Evolutionary conservation across 768 basidiomycete genomes (phyloP).

Genomic region (Pleurotus sapidus): DNA sequence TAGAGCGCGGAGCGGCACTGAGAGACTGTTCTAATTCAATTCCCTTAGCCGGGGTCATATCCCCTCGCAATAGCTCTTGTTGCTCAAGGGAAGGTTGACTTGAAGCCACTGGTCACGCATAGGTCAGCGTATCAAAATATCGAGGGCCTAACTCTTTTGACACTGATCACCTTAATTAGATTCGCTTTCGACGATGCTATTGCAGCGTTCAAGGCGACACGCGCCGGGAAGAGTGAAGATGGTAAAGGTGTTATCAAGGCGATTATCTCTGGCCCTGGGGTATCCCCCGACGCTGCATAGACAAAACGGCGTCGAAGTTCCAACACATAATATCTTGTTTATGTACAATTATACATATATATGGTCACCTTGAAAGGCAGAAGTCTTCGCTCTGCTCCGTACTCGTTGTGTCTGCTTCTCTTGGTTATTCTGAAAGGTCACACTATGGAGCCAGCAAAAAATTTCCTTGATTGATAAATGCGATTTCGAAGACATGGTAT

Average conservation of each 20-base stretch:
- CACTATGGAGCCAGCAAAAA: no score
- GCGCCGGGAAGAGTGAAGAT: constrained; percentile 76
- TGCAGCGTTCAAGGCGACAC: constrained; percentile 80
- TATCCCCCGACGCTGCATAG: constrained; percentile 34
- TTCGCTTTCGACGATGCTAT: constrained; percentile 77
- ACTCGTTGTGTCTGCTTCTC: no score
- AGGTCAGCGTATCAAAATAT: constrained; percentile 41
- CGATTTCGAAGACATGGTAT: background rate
- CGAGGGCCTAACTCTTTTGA: background rate
- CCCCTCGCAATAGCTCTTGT: constrained; percentile 82
- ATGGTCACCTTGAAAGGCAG: background rate
- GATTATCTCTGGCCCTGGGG: constrained; percentile 81
- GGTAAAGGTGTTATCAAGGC: constrained; percentile 89
- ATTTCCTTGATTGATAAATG: background rate
- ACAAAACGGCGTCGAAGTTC: no score
- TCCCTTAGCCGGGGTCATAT: constrained; percentile 74
- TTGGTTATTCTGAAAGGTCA: no score
- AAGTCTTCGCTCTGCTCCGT: no score
- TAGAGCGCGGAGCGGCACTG: background rate
- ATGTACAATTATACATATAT: constrained; percentile 9
- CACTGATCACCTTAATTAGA: constrained; percentile 28
- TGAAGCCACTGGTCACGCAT: constrained; percentile 89
- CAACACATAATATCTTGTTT: no score
- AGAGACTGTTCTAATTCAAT: background rate
- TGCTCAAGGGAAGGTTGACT: constrained; percentile 76